A percentile compares a stretch with the other conserved stretches of the same genome.
phyloP scores from a whole-genome alignment of 2,329 filamentous ascomycete genomes.

The Colletotrichum costaricense region DNA sequence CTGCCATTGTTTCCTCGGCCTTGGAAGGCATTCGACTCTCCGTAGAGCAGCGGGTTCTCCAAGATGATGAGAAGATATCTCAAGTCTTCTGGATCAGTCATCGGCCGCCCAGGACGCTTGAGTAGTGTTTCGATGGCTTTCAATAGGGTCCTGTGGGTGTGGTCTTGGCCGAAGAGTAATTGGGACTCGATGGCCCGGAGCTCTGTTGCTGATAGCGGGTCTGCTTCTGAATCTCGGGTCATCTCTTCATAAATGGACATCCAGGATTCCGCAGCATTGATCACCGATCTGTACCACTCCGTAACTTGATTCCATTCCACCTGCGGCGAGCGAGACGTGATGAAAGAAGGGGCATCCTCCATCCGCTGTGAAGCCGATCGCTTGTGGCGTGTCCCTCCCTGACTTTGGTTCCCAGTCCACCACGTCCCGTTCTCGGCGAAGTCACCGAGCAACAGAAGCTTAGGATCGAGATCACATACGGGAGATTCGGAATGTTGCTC shows the following conservation, averaged over 20 bases:
- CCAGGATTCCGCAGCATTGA: conserved; percentile 78
- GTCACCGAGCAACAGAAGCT: conserved; percentile 78
- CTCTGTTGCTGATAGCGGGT: conserved; percentile 47
- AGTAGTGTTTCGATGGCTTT: conserved; percentile 84
- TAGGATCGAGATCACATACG: conserved; percentile 76
- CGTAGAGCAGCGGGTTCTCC: conserved; percentile 80
- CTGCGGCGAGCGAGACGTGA: conserved; percentile 71
- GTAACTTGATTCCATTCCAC: conserved; percentile 80
- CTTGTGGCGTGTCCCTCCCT: conserved; percentile 39
- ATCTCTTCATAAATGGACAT: conserved; percentile 67
- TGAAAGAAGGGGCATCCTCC: conserved; percentile 50
- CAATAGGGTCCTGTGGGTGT: conserved; percentile 76
- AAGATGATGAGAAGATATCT: conserved; percentile 84
- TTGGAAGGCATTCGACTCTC: conserved; percentile 51
- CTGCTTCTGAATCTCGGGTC: conserved; percentile 43
- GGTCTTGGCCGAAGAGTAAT: conserved; percentile 70
- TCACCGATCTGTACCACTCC: conserved; percentile 79
- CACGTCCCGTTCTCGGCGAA: conserved; percentile 84
- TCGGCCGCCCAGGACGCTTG: conserved; percentile 79
- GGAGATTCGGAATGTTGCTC: conserved; percentile 52
- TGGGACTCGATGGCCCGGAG: conserved; percentile 59
- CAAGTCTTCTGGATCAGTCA: conserved; percentile 76
- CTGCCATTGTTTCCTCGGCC: conserved; percentile 50
- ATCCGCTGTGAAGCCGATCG: conserved; percentile 48
- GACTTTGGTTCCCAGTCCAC: conserved; percentile 75